phyloP scores from a whole-genome alignment of 352 stramenopile genomes.

The Phytophthora vignae region DNA sequence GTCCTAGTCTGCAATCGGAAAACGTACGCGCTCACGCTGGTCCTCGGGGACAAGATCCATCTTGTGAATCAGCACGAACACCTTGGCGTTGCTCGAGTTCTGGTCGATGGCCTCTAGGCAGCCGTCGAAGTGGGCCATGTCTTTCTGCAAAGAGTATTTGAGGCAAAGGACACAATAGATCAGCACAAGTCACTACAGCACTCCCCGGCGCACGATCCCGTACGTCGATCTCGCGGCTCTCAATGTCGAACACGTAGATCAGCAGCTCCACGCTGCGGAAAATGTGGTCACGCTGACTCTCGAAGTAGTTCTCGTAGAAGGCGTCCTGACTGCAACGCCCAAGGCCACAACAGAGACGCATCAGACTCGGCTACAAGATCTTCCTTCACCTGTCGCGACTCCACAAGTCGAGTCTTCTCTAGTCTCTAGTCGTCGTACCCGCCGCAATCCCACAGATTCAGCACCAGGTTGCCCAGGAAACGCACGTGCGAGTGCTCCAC shows the following conservation, averaged over 20 bases:
- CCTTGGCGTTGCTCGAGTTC: conserved; percentile 98
- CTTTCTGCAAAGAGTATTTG: conserved; percentile 83
- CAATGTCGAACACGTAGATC: conserved; percentile 99
- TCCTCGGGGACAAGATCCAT: conserved; percentile 98
- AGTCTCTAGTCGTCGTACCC: conserved; percentile 57
- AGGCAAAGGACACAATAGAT: neutral
- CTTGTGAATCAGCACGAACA: conserved; percentile 99
- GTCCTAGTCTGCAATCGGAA: neutral
- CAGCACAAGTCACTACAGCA: conserved; percentile 12
- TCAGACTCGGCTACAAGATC: conserved; percentile 10
- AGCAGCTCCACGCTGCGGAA: conserved; percentile 98
- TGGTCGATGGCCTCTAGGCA: conserved; percentile 98
- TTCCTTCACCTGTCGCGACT: neutral
- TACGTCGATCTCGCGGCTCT: conserved; percentile 87
- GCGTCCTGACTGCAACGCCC: conserved; percentile 92
- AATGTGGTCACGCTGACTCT: conserved; percentile 99
- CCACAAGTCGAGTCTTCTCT: too few species aligned
- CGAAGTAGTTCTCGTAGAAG: conserved; percentile 99
- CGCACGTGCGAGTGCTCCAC: conserved; percentile 94
- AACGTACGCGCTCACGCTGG: conserved; percentile 79
- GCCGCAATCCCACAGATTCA: conserved; percentile 99
- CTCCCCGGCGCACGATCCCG: conserved; percentile 4
- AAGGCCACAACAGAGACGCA: conserved; percentile 11
- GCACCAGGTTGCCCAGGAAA: conserved; percentile 98
- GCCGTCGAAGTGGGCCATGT: conserved; percentile 97